Evolutionary conservation across 2,329 filamentous ascomycete genomes (phyloP).

Genomic region (Fusarium drepaniforme): DNA sequence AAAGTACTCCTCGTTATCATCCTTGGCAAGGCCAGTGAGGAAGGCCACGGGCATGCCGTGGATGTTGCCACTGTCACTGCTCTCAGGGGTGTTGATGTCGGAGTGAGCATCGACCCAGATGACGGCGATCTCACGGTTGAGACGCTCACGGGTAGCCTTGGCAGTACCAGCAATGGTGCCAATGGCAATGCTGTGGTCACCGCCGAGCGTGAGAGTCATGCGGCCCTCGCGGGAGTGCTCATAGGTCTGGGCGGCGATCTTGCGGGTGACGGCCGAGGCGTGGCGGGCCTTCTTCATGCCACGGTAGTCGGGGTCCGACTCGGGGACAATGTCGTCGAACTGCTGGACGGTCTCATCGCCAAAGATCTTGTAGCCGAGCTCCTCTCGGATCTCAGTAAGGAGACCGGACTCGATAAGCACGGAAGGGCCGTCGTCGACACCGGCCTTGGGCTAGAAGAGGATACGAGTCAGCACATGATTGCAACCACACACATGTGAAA

Average conservation of each 20-base stretch:
- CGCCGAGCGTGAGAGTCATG: slow-evolving; percentile 92
- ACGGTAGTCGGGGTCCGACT: slow-evolving; percentile 81
- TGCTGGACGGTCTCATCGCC: slow-evolving; percentile 86
- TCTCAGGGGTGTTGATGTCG: slow-evolving; percentile 97
- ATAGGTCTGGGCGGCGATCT: slow-evolving; percentile 88
- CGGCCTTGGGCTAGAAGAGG: slow-evolving; percentile 76
- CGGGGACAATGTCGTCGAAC: slow-evolving; percentile 81
- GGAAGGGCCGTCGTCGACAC: slow-evolving; percentile 90
- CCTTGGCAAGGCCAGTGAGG: slow-evolving; percentile 84
- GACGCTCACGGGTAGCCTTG: slow-evolving; percentile 85
- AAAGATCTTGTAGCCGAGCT: slow-evolving; percentile 89
- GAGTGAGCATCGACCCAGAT: slow-evolving; percentile 99
- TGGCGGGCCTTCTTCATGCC: slow-evolving; percentile 94
- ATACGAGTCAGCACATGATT: slow-evolving; percentile 51
- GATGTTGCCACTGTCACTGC: slow-evolving; percentile 89
- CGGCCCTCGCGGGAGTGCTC: slow-evolving; percentile 84
- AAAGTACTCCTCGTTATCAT: slow-evolving; percentile 83
- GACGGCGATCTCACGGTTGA: slow-evolving; percentile 87
- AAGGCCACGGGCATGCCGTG: slow-evolving; percentile 99
- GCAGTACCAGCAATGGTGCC: slow-evolving; percentile 91
- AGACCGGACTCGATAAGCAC: slow-evolving; percentile 92
- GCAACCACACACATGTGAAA: not conserved
- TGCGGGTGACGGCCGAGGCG: slow-evolving; percentile 86
- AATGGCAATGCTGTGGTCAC: slow-evolving; percentile 97
- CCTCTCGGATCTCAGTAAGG: slow-evolving; percentile 83